Evolutionary conservation across 768 basidiomycete species (phyloP).

Genomic region (Multifurca ochricompacta): DNA sequence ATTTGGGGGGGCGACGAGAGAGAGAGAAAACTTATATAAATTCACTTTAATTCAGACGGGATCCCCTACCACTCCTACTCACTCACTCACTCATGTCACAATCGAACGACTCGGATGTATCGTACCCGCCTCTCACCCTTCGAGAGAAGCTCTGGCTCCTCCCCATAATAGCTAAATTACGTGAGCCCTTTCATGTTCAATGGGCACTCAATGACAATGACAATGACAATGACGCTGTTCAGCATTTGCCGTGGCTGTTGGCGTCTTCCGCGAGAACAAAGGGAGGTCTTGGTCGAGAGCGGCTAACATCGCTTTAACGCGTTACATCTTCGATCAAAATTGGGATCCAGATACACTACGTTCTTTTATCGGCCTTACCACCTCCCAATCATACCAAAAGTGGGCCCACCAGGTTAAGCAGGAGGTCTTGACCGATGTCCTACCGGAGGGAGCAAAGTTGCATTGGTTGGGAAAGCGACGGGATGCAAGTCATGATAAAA

Average conservation of each 20-base stretch:
- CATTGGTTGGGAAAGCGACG: constrained; percentile 10
- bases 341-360: neutral
- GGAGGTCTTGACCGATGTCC: neutral
- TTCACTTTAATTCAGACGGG: too few species aligned
- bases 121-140: neutral
- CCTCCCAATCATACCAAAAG: neutral
- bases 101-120: neutral
- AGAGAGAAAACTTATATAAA: too few species aligned
- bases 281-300: constrained; percentile 6
- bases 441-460: neutral
- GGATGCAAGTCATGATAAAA: neutral
- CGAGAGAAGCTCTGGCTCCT: neutral
- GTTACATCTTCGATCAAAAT: neutral
- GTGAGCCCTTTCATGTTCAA: neutral
- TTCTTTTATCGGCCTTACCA: neutral
- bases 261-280: constrained; percentile 4
- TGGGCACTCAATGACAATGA: neutral
- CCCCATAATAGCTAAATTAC: neutral
- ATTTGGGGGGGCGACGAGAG: too few species aligned
- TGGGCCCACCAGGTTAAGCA: neutral
- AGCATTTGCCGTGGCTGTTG: constrained; percentile 6
- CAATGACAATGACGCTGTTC: too few species aligned
- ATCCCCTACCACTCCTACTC: too few species aligned
- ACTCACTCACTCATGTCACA: neutral
- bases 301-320: neutral